Evolutionary conservation across 345 rosid genomes (phyloP).

Genomic region (Nephelium lappaceum): DNA sequence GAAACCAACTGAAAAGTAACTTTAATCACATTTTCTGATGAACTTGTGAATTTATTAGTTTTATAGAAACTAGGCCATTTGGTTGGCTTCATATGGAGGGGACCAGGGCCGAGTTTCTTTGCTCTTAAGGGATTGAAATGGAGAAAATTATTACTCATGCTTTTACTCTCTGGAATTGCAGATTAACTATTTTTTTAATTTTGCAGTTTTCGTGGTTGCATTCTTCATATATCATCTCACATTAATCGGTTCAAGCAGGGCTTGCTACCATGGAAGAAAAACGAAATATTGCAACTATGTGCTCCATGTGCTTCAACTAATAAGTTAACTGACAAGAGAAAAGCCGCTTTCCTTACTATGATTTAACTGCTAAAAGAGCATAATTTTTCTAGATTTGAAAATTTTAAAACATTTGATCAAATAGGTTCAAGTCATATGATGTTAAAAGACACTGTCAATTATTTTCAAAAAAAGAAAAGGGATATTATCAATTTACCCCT

Average conservation of each 20-base stretch:
- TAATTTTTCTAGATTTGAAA: too few relatives aligned
- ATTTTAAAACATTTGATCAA: too few relatives aligned
- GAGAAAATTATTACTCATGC: constrained; percentile 18
- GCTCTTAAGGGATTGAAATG: constrained; percentile 23
- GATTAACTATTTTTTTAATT: constrained; percentile 6
- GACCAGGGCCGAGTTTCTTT: constrained; percentile 38
- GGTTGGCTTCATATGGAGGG: constrained; percentile 45
- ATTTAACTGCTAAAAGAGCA: too few relatives aligned
- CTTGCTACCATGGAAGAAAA: too few relatives aligned
- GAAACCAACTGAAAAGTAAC: constrained; percentile 27
- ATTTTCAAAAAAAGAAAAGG: too few relatives aligned
- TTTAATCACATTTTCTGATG: not conserved
- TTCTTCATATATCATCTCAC: not conserved
- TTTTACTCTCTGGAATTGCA: constrained; percentile 7
- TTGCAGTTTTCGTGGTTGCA: not conserved
- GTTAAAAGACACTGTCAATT: too few relatives aligned
- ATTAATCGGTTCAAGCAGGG: not conserved
- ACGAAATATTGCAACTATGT: too few relatives aligned
- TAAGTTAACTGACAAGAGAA: too few relatives aligned
- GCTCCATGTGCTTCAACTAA: too few relatives aligned
- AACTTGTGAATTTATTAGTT: not conserved
- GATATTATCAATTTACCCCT: too few relatives aligned
- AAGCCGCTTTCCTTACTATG: too few relatives aligned
- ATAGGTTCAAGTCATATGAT: too few relatives aligned
- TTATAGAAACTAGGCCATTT: constrained; percentile 15